phyloP scores from a whole-genome alignment of 2,329 filamentous ascomycete species.

The Colletotrichum horii region DNA sequence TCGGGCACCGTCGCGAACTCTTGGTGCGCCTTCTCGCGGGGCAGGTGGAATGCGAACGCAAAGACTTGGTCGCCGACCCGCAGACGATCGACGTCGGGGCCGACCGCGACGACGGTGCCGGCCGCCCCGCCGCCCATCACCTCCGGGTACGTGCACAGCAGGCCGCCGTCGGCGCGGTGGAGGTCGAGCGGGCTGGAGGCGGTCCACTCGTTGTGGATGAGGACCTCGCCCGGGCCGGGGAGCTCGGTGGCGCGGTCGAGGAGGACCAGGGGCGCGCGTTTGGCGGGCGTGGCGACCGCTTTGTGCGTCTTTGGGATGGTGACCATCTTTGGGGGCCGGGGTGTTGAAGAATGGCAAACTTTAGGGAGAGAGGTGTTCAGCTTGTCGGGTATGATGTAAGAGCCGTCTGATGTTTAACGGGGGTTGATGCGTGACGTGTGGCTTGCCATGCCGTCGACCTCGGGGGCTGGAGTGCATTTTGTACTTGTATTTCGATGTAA shows the following conservation, averaged over 20 bases:
- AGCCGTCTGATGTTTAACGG: background rate
- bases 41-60: conserved; percentile 56
- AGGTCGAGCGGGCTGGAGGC: conserved; percentile 66
- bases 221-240: conserved; percentile 51
- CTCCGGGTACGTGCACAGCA: conserved; percentile 56
- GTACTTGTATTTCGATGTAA: background rate
- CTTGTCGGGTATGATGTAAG: background rate
- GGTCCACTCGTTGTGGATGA: conserved; percentile 63
- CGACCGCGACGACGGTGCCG: conserved; percentile 58
- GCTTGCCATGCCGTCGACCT: background rate
- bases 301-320: conserved; percentile 29
- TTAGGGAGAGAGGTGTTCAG: background rate
- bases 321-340: background rate
- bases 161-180: conserved; percentile 65
- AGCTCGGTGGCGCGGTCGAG: conserved; percentile 28
- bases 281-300: conserved; percentile 27
- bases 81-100: conserved; percentile 38
- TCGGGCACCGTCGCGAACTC: conserved; percentile 57
- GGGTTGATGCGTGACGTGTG: background rate
- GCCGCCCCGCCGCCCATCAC: conserved; percentile 57
- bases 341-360: background rate
- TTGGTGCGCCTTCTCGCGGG: conserved; percentile 58
- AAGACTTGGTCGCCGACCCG: conserved; percentile 61
- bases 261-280: conserved; percentile 27
- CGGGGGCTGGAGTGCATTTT: background rate